Evolutionary conservation across 148 eudicot species (phyloP).

Genomic region (Euryodendron excelsum): DNA sequence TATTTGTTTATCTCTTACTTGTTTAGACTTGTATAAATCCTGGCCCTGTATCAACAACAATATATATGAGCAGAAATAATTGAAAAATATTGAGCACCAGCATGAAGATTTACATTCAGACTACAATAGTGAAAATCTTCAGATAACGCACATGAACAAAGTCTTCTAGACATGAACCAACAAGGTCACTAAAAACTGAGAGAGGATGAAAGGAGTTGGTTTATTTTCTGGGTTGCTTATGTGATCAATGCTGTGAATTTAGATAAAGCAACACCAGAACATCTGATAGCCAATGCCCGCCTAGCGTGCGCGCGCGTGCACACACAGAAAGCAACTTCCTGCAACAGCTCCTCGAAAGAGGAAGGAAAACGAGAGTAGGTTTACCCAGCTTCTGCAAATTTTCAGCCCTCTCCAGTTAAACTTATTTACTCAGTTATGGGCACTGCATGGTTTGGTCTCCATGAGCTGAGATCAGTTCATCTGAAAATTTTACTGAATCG

Average conservation of each 20-base stretch:
- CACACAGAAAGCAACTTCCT: not conserved
- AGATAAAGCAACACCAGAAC: conserved; percentile 8
- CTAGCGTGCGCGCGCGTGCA: not conserved
- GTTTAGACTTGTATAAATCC: conserved; percentile 90
- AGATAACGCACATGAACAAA: not conserved
- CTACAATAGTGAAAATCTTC: not conserved
- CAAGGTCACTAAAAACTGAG: not conserved
- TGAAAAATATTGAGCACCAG: not conserved
- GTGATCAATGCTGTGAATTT: not conserved
- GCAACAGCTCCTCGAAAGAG: not conserved
- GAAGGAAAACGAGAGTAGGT: not conserved
- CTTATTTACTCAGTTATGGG: not conserved
- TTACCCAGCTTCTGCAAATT: not conserved
- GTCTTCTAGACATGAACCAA: not conserved
- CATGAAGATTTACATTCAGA: not conserved
- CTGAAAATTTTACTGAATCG: not conserved
- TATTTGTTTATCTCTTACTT: conserved; percentile 94
- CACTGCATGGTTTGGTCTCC: not conserved
- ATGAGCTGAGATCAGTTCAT: not conserved
- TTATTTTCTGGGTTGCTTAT: not conserved
- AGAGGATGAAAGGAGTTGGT: not conserved
- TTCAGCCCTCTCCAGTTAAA: not conserved
- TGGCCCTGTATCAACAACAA: conserved; percentile 65
- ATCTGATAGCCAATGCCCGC: not conserved
- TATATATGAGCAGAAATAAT: not conserved